Evolutionary conservation across 2,329 filamentous ascomycete genomes (phyloP).

Genomic region (Beauveria sp.): DNA sequence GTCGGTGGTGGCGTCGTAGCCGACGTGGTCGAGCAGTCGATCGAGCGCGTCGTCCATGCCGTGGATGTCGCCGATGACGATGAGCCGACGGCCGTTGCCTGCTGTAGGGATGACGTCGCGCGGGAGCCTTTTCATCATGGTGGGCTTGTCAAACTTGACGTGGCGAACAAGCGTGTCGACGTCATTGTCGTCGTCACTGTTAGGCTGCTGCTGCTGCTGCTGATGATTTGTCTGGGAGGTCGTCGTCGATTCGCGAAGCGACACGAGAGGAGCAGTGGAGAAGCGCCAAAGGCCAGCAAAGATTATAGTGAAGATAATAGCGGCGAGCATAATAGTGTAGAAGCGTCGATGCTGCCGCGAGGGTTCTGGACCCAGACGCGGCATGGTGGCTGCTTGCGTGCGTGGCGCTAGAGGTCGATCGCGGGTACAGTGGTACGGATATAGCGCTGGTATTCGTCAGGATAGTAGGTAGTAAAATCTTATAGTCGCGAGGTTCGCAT

Average conservation of each 20-base stretch:
- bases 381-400: neutral
- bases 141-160: constrained; percentile 24
- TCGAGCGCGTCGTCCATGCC: constrained; percentile 66
- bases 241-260: neutral
- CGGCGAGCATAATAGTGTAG: neutral
- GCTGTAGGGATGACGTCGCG: constrained; percentile 23
- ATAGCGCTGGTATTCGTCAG: too few species aligned
- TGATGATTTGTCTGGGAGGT: neutral
- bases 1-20: constrained; percentile 52
- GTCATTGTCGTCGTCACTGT: constrained; percentile 25
- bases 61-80: constrained; percentile 89
- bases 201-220: neutral
- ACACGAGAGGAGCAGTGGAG: neutral
- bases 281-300: neutral
- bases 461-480: too few species aligned
- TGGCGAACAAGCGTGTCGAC: constrained; percentile 12
- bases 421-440: neutral
- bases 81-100: constrained; percentile 48
- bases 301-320: neutral
- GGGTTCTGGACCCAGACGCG: neutral
- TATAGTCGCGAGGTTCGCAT: neutral
- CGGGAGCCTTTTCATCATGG: constrained; percentile 24
- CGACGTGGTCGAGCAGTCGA: constrained; percentile 57
- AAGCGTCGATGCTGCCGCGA: neutral
- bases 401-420: constrained; percentile 3